phyloP scores from a whole-genome alignment of 352 stramenopile genomes.

The Globisporangium uncinulatum region DNA sequence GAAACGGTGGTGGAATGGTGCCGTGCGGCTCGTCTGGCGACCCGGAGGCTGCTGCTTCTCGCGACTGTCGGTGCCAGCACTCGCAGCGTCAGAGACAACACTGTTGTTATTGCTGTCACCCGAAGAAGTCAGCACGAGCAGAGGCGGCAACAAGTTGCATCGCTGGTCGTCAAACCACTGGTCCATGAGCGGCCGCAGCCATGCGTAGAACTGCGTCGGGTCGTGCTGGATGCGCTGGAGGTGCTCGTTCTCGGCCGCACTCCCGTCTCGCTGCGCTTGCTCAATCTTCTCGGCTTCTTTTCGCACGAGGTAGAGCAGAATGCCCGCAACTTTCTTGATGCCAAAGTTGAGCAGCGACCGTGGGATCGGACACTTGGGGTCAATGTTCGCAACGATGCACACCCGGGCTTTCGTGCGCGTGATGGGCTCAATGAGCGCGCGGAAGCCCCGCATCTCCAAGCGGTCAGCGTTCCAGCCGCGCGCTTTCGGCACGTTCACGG shows the following conservation, averaged over 20 bases:
- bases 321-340: conserved; percentile 78
- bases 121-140: conserved; percentile 14
- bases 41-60: background rate
- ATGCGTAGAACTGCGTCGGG: conserved; percentile 72
- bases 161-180: conserved; percentile 56
- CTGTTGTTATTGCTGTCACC: conserved; percentile 1
- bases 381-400: conserved; percentile 75
- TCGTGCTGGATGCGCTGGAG: conserved; percentile 55
- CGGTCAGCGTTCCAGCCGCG: conserved; percentile 70
- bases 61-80: too few species aligned
- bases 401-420: conserved; percentile 55
- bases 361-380: conserved; percentile 72
- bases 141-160: conserved; percentile 26
- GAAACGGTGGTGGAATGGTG: conserved; percentile 21
- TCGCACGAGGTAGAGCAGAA: conserved; percentile 69
- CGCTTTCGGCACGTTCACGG: conserved; percentile 39
- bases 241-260: conserved; percentile 38
- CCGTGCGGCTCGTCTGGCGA: conserved; percentile 14
- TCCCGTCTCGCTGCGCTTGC: conserved; percentile 35
- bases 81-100: too few species aligned
- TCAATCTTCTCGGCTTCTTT: conserved; percentile 81
- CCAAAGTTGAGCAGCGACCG: conserved; percentile 71
- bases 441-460: conserved; percentile 68
- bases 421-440: conserved; percentile 69
- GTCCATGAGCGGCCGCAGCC: conserved; percentile 57